Evolutionary conservation across 495 filamentous ascomycete genomes (phyloP).

Genomic region (Talaromyces thailandensis): DNA sequence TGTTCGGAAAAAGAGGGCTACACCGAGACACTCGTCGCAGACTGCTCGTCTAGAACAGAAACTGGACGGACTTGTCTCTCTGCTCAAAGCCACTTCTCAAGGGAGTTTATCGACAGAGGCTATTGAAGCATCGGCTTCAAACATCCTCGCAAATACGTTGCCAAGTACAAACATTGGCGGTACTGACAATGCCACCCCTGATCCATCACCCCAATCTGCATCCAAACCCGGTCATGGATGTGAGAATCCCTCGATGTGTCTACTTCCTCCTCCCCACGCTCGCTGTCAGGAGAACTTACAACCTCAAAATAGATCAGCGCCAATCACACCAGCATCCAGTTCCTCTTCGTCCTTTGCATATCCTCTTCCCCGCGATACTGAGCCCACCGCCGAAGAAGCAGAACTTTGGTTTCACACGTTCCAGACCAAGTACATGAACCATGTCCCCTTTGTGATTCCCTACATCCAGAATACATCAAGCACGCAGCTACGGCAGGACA

Average conservation of each 20-base stretch:
- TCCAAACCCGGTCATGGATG: neutral
- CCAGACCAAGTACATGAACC: constrained; percentile 5
- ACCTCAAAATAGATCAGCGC: neutral
- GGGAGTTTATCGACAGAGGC: neutral
- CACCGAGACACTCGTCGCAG: constrained; percentile 5
- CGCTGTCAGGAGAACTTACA: neutral
- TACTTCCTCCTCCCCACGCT: neutral
- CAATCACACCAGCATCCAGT: constrained; percentile 4
- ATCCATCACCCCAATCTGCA: neutral
- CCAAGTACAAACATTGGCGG: neutral
- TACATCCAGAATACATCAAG: constrained; percentile 23
- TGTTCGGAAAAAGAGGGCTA: constrained; percentile 14
- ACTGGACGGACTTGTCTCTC: constrained; percentile 34
- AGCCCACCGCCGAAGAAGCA: constrained; percentile 20
- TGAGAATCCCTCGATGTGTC: neutral
- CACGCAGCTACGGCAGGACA: constrained; percentile 22
- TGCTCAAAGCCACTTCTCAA: constrained; percentile 19
- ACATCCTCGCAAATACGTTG: neutral
- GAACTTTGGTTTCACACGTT: constrained; percentile 20
- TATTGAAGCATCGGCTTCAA: neutral
- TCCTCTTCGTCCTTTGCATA: constrained; percentile 12
- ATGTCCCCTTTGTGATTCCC: constrained; percentile 31
- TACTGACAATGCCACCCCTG: neutral
- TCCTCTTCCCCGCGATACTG: constrained; percentile 9
- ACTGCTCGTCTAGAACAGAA: constrained; percentile 33